phyloP scores from a whole-genome alignment of 768 basidiomycete genomes.

The Phanerochaete carnosa region DNA sequence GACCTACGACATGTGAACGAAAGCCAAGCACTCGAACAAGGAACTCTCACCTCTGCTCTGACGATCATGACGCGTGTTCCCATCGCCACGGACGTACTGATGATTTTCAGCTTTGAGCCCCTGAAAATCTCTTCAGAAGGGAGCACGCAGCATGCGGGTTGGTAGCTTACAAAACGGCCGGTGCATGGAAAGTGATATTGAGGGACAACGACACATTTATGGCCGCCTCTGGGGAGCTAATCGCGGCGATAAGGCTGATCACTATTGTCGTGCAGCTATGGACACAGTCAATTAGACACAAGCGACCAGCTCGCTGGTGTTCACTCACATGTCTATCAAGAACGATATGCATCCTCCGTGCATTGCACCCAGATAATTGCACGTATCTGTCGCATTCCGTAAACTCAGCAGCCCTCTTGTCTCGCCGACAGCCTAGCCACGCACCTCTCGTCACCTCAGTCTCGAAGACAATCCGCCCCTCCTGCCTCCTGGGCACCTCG shows the following conservation, averaged over 20 bases:
- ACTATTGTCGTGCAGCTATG: constrained; percentile 2
- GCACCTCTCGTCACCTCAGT: constrained; percentile 24
- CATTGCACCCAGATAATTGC: constrained; percentile 18
- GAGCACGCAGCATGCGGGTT: background rate
- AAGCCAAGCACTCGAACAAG: background rate
- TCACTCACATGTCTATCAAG: constrained; percentile 21
- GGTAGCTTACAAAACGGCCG: background rate
- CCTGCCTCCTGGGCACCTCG: constrained; percentile 29
- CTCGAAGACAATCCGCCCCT: constrained; percentile 27
- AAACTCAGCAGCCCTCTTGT: background rate
- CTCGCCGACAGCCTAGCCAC: background rate
- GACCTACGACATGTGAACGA: background rate
- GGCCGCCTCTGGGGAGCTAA: background rate
- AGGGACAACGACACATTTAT: background rate
- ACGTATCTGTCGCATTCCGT: constrained; percentile 19
- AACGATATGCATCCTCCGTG: constrained; percentile 26
- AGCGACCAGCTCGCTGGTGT: background rate
- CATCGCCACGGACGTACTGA: background rate
- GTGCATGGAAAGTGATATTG: constrained; percentile 6
- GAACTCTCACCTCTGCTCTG: background rate
- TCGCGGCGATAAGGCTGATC: background rate
- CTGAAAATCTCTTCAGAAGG: background rate
- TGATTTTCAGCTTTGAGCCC: background rate
- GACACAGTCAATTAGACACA: background rate
- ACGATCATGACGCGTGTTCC: constrained; percentile 1